phyloP scores from a whole-genome alignment of 2,329 filamentous ascomycete genomes.

The Chalaropsis ovoidea region DNA sequence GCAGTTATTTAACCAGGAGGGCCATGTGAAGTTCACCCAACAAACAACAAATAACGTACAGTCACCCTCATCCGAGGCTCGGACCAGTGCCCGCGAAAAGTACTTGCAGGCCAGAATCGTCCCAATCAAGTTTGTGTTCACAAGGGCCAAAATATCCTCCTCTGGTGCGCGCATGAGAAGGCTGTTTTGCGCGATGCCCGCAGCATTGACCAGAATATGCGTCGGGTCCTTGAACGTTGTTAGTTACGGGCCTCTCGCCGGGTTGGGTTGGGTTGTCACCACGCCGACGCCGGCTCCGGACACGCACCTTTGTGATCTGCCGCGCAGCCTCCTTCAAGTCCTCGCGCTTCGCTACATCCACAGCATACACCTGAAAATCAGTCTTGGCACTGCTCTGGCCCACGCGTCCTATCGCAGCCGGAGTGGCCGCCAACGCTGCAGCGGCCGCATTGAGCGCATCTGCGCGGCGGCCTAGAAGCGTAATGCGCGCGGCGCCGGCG shows the following conservation, averaged over 20 bases:
- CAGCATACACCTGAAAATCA: constrained; percentile 27
- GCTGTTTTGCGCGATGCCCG: constrained; percentile 58
- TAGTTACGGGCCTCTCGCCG: background rate
- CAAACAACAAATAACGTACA: constrained; percentile 5
- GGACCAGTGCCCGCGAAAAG: constrained; percentile 28
- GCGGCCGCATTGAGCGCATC: constrained; percentile 38
- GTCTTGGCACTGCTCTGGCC: constrained; percentile 29
- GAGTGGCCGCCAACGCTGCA: constrained; percentile 29
- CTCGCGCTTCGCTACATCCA: background rate
- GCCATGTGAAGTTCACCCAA: no score
- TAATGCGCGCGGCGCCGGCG: constrained; percentile 46
- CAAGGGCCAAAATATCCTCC: constrained; percentile 44
- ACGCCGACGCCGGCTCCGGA: background rate
- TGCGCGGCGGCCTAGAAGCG: constrained; percentile 51
- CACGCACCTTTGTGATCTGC: constrained; percentile 10
- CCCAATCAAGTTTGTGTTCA: constrained; percentile 60
- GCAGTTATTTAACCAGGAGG: no score
- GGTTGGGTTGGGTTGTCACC: background rate
- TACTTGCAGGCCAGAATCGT: constrained; percentile 53
- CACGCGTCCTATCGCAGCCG: constrained; percentile 12
- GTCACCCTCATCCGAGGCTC: constrained; percentile 22
- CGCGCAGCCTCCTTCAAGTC: background rate
- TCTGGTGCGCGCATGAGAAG: constrained; percentile 49
- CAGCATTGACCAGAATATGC: constrained; percentile 67
- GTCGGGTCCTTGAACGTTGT: constrained; percentile 27